Evolutionary conservation across 441 rosid species (phyloP).

Genomic region (Brassica balearica): DNA sequence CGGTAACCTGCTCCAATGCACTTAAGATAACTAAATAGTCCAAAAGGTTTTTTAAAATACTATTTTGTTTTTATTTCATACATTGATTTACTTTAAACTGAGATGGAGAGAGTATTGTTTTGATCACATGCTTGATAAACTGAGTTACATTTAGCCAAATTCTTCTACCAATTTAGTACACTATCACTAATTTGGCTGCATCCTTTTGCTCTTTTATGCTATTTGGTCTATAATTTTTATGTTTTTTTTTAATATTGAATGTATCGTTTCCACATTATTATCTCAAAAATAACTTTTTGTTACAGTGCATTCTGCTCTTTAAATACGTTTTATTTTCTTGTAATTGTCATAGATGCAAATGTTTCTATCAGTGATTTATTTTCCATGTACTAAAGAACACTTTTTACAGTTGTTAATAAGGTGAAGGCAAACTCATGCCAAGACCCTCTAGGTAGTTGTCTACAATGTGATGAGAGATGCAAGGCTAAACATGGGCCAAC

Average conservation of each 20-base stretch:
- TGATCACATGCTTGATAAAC: not conserved
- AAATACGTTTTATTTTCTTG: not conserved
- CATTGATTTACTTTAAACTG: not conserved
- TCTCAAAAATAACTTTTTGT: not conserved
- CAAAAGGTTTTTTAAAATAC: not conserved
- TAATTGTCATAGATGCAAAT: not conserved
- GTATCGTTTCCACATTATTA: not conserved
- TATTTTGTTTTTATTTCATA: not conserved
- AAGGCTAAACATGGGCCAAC: constrained; percentile 23
- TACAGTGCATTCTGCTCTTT: not conserved
- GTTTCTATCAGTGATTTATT: constrained; percentile 1
- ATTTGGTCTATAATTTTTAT: not conserved
- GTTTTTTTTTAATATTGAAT: not conserved
- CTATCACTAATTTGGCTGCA: not conserved
- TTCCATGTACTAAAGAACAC: not conserved
- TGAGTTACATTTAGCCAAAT: constrained; percentile 1
- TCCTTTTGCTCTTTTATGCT: not conserved
- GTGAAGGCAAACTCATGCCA: constrained; percentile 2
- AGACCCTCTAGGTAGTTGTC: constrained; percentile 5
- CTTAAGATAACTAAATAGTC: not conserved
- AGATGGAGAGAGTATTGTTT: not conserved
- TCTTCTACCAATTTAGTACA: not conserved
- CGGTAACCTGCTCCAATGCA: not conserved
- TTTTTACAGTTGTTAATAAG: not conserved
- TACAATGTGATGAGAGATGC: constrained; percentile 4